Evolutionary conservation across 2,329 filamentous ascomycete species (phyloP).

Genomic region (Pyricularia grisea): DNA sequence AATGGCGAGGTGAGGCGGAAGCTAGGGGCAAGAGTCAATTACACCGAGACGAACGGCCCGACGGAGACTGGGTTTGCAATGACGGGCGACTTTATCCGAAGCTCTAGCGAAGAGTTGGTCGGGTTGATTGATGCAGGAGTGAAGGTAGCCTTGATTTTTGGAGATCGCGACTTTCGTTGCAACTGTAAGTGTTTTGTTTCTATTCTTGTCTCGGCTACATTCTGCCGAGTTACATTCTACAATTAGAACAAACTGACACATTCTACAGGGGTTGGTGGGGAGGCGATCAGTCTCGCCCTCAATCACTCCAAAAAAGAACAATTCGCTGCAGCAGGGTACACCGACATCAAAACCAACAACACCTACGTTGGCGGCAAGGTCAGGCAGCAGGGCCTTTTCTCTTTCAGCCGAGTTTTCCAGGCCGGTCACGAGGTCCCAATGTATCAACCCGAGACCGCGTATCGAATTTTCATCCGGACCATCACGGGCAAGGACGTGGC

Average conservation of each 20-base stretch:
- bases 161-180: constrained; percentile 45
- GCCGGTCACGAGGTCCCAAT: constrained; percentile 35
- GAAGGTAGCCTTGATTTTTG: constrained; percentile 44
- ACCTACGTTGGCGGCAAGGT: constrained; percentile 53
- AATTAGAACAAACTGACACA: background rate
- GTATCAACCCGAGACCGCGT: constrained; percentile 35
- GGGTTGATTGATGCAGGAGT: constrained; percentile 45
- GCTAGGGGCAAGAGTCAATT: constrained; percentile 51
- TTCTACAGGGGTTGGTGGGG: constrained; percentile 35
- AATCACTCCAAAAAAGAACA: constrained; percentile 41
- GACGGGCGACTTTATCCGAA: constrained; percentile 19
- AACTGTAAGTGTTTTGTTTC: constrained; percentile 18
- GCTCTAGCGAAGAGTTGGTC: constrained; percentile 29
- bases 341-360: constrained; percentile 49
- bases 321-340: constrained; percentile 56
- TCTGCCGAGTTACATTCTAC: background rate
- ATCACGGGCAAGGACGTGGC: constrained; percentile 35
- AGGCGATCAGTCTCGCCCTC: constrained; percentile 41
- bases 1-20: constrained; percentile 41
- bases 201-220: background rate
- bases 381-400: constrained; percentile 56
- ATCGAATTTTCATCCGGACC: constrained; percentile 40
- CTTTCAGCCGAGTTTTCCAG: constrained; percentile 46
- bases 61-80: constrained; percentile 30
- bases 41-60: constrained; percentile 30